These are phyloP conservation scores for Lactuca sativa DNA, from an alignment of 129 eudicot species.

Conservation along the genomic window DNA sequence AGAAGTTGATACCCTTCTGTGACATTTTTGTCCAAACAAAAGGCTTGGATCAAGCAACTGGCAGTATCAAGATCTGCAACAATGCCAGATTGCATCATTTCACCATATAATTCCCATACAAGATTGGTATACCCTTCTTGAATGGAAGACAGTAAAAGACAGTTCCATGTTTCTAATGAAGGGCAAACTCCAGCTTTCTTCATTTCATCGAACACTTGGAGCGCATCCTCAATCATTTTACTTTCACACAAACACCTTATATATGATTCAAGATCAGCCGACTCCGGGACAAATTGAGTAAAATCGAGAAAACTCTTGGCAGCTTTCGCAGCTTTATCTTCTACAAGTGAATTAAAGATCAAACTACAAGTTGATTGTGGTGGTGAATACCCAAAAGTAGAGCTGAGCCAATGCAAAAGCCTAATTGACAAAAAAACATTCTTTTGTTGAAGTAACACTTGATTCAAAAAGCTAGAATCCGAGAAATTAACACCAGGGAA, in stretches of 20 bases:
- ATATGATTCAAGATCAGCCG: conserved; percentile 41
- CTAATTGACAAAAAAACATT: conserved; percentile 47
- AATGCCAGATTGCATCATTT: conserved; percentile 61
- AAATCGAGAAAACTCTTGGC: conserved; percentile 46
- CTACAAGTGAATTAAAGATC: conserved; percentile 50
- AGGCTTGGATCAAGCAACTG: conserved; percentile 56
- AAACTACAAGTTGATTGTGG: conserved; percentile 35
- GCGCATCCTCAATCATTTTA: conserved; percentile 57
- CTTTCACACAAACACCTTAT: conserved; percentile 53
- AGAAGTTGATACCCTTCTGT: conserved; percentile 62
- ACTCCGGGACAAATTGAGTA: conserved; percentile 43
- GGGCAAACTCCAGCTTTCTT: conserved; percentile 35
- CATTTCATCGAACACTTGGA: conserved; percentile 51
- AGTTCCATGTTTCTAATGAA: conserved; percentile 59
- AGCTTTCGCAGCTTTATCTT: conserved; percentile 51
- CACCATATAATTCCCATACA: conserved; percentile 67
- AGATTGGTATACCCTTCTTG: conserved; percentile 39
- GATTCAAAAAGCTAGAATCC: conserved; percentile 45
- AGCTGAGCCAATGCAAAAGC: conserved; percentile 52
- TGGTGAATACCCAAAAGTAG: conserved; percentile 38
- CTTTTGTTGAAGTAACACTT: conserved; percentile 49
- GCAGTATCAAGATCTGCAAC: conserved; percentile 53
- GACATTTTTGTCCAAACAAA: conserved; percentile 51
- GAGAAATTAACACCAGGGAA: conserved; percentile 52
- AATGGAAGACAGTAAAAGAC: conserved; percentile 37